phyloP scores from a whole-genome alignment of 2,329 filamentous ascomycete genomes.

The Pestalotiopsis sp. region DNA sequence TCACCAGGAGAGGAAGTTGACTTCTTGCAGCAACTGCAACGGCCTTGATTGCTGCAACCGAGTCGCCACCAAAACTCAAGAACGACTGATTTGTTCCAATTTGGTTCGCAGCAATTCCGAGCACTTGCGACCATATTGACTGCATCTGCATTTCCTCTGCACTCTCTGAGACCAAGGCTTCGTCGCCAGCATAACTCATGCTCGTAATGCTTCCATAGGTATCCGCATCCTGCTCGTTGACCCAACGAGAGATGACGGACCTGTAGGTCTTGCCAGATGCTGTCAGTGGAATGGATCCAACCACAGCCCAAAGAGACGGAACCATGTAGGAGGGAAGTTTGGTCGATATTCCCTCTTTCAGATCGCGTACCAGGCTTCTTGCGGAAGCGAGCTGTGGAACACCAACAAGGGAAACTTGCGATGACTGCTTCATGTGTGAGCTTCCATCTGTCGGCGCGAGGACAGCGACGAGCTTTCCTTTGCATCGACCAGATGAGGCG shows the following conservation, averaged over 20 bases:
- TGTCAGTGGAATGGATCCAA: conserved; percentile 18
- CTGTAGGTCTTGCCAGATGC: conserved; percentile 20
- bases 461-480: conserved; percentile 21
- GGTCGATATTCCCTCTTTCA: background rate
- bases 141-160: conserved; percentile 8
- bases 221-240: conserved; percentile 17
- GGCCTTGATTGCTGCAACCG: conserved; percentile 15
- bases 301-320: conserved; percentile 15
- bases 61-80: conserved; percentile 15
- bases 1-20: conserved; percentile 2
- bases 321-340: conserved; percentile 22
- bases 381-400: conserved; percentile 25
- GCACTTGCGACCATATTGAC: conserved; percentile 10
- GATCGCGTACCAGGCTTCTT: background rate
- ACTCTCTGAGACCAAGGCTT: background rate
- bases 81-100: conserved; percentile 12
- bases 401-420: conserved; percentile 25
- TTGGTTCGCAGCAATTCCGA: background rate
- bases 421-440: conserved; percentile 15
- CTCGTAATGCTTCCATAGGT: background rate
- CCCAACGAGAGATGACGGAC: conserved; percentile 7
- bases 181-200: background rate
- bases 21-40: background rate
- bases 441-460: conserved; percentile 28
- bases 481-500: conserved; percentile 20